phyloP scores from a whole-genome alignment of 805 yeast species.

The Cyberlindnera meyerae region DNA sequence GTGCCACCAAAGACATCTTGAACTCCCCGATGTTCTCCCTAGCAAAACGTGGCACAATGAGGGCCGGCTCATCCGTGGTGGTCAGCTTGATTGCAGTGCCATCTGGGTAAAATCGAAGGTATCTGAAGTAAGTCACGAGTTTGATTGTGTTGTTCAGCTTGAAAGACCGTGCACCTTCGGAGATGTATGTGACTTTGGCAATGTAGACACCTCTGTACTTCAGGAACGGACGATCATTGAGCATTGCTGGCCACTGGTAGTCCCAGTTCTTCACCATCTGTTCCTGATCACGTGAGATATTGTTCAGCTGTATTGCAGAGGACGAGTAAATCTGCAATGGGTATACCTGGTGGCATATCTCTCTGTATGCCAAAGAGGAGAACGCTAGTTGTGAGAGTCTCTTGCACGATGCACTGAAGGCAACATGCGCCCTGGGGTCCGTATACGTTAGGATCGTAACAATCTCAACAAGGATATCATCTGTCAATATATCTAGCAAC shows the following conservation, averaged over 20 bases:
- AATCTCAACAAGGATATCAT: constrained; percentile 52
- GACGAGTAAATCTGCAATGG: constrained; percentile 50
- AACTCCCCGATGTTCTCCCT: constrained; percentile 29
- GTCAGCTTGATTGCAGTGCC: constrained; percentile 70
- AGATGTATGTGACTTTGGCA: constrained; percentile 74
- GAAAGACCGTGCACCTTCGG: constrained; percentile 75
- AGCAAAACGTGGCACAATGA: constrained; percentile 54
- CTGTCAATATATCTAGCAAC: constrained; percentile 43
- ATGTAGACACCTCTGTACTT: constrained; percentile 83
- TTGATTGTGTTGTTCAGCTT: constrained; percentile 68
- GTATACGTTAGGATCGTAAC: constrained; percentile 40
- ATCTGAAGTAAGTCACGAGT: constrained; percentile 84
- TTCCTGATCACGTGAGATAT: constrained; percentile 30
- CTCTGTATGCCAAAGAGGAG: constrained; percentile 45
- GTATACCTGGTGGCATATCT: constrained; percentile 46
- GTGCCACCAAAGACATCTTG: constrained; percentile 30
- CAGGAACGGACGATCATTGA: constrained; percentile 61
- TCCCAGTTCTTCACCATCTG: constrained; percentile 38
- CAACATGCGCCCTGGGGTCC: constrained; percentile 63
- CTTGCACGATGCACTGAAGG: constrained; percentile 54
- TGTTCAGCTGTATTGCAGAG: constrained; percentile 34
- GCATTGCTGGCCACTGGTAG: constrained; percentile 32
- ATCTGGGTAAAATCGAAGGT: constrained; percentile 71
- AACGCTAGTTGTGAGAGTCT: constrained; percentile 56
- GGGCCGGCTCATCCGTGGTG: constrained; percentile 65